These are phyloP conservation scores for Sungouiella blattae DNA, from an alignment of 805 yeast genomes.

Conservation along the genomic window DNA sequence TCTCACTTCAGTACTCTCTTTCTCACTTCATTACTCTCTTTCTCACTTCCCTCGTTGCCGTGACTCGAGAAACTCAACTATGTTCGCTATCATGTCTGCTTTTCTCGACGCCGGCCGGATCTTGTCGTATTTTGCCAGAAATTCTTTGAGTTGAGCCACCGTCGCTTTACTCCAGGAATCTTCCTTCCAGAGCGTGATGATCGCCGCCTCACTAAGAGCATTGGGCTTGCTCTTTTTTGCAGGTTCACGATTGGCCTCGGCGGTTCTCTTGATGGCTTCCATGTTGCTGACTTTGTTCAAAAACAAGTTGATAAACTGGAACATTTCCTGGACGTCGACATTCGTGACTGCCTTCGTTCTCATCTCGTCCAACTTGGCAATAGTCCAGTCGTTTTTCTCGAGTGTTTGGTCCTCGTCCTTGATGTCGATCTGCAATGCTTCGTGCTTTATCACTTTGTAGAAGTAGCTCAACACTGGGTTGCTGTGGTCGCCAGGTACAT, in stretches of 20 bases:
- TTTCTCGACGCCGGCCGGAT: slow-evolving; percentile 39
- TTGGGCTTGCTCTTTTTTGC: slow-evolving; percentile 6
- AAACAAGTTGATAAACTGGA: slow-evolving; percentile 4
- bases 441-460: slow-evolving; percentile 59
- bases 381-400: slow-evolving; percentile 14
- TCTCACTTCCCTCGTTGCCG: too few relatives aligned
- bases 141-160: slow-evolving; percentile 42
- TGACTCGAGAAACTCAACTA: slow-evolving; percentile 27
- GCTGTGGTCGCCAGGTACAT: slow-evolving; percentile 52
- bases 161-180: slow-evolving; percentile 33
- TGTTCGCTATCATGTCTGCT: slow-evolving; percentile 41
- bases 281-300: slow-evolving; percentile 7
- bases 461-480: slow-evolving; percentile 72
- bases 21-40: too few relatives aligned
- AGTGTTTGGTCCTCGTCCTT: slow-evolving; percentile 11
- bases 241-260: slow-evolving; percentile 3
- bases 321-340: slow-evolving; percentile 3
- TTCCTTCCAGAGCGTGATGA: slow-evolving; percentile 41
- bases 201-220: slow-evolving; percentile 30
- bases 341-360: slow-evolving; percentile 2
- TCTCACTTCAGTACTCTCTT: too few relatives aligned
- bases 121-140: slow-evolving; percentile 29
- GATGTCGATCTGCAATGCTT: slow-evolving; percentile 54
- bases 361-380: slow-evolving; percentile 5
- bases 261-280: slow-evolving; percentile 11